Evolutionary conservation across 305 asterid species (phyloP), one percentile per base, ranked within the genome.

Genomic region (Withania somnifera): DNA sequence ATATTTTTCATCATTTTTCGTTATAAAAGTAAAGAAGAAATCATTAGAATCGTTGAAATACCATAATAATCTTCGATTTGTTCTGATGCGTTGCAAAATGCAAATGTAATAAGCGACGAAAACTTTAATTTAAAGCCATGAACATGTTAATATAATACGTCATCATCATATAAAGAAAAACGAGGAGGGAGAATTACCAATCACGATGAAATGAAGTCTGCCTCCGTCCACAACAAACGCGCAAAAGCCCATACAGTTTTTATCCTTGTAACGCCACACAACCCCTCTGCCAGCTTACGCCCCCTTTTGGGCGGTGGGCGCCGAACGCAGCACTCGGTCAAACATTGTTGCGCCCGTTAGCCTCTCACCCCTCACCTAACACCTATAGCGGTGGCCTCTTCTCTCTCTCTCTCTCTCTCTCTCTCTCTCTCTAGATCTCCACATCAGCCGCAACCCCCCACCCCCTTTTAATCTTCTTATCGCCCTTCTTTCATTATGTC

Each of bases 341-440:
- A 34, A 73, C 40, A 71, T 45, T 71, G 45, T 24, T 73, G 8
- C 79, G 60, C 79, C 87, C 90, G 93, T 91, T 90, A 92, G 93
- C 92, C 40, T 34, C 40, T 7, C 83, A 22, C 88, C 67, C 84
- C 89, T 52, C 82, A 87, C 57, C 71, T 32, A 66, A 89, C 91
- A 66, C 87, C 91, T 91, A 81, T 87, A 91, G 89, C 94, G 94
- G 97, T 91, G 90, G 97, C 89, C 93, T 89, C 90, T 47, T 60
- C 86, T 89, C 84, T 88, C 84, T 90, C 40, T 34, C 92, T 89
- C 84, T 88, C n/a, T 60, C 86, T 89, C 84, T 88, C 84, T 60
- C 86, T 89, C 84, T 88, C 84, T 90, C 40, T 34, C 92, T 89
- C 84, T 88, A 85, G 88, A 87, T 89, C 90, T 85, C 94, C 6